These are phyloP conservation scores for Trypanosoma conorhini DNA, from an alignment of 208 protist genomes.

Conservation along the genomic window DNA sequence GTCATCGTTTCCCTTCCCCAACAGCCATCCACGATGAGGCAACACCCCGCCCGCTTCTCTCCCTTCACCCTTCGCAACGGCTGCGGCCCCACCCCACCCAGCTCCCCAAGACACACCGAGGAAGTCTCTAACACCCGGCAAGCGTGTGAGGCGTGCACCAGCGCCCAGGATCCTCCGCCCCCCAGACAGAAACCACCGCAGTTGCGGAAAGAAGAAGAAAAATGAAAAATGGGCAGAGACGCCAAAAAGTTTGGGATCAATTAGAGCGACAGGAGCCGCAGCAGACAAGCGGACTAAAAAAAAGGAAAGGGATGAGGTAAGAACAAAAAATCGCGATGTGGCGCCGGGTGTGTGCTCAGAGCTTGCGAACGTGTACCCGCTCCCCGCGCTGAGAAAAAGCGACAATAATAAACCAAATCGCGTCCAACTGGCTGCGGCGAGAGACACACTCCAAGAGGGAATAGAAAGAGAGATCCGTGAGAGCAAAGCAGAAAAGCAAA, in stretches of 20 bases:
- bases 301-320: neutral
- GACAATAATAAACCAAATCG: neutral
- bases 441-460: constrained; percentile 5
- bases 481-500: too few relatives aligned
- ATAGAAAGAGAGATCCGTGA: neutral
- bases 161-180: neutral
- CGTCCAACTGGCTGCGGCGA: neutral
- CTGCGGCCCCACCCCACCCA: too few relatives aligned
- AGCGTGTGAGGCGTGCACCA: neutral
- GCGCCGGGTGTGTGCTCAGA: neutral
- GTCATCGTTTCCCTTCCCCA: neutral
- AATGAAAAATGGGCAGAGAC: too few relatives aligned
- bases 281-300: neutral
- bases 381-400: neutral
- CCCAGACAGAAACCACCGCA: neutral
- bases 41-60: neutral
- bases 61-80: neutral
- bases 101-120: neutral
- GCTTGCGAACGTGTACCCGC: neutral
- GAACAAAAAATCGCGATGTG: neutral
- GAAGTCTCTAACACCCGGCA: neutral
- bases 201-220: neutral
- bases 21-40: constrained; percentile 12
- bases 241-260: too few relatives aligned
- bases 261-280: too few relatives aligned